Evolutionary conservation across 176 grass and related monocot species (phyloP).

Genomic region (Puya raimondii): DNA sequence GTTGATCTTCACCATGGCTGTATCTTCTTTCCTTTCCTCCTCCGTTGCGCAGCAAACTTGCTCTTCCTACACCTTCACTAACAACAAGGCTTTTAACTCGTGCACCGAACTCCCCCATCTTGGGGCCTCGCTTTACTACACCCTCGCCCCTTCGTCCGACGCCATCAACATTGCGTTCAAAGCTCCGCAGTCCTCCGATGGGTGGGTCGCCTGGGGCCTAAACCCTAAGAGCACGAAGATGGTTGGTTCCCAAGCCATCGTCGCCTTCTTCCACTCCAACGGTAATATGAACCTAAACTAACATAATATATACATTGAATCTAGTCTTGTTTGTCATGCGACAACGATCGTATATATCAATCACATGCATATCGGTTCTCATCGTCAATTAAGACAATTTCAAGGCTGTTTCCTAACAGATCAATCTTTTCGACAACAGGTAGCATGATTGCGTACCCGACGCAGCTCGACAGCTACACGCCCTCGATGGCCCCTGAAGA

Average conservation of each 20-base stretch:
- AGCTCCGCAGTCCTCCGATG: conserved; percentile 32
- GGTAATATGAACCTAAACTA: conserved; percentile 4
- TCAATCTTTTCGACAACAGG: too few species aligned
- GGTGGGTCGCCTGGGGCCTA: conserved; percentile 81
- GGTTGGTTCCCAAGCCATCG: conserved; percentile 66
- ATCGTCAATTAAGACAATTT: too few species aligned
- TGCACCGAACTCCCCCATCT: conserved; percentile 53
- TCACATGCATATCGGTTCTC: too few species aligned
- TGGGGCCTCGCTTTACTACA: conserved; percentile 79
- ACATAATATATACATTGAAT: too few species aligned
- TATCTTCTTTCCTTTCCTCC: not conserved
- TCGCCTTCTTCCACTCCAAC: conserved; percentile 57
- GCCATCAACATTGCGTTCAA: conserved; percentile 56
- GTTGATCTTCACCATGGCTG: conserved; percentile 1
- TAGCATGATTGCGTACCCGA: conserved; percentile 62
- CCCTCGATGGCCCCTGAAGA: conserved; percentile 56
- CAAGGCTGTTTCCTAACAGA: too few species aligned
- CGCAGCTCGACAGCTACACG: conserved; percentile 54
- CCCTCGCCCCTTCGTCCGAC: conserved; percentile 30
- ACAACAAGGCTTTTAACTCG: conserved; percentile 41
- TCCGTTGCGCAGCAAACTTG: conserved; percentile 18
- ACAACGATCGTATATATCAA: too few species aligned
- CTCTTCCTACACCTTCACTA: conserved; percentile 59
- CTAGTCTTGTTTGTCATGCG: too few species aligned
- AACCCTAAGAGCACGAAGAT: conserved; percentile 57